Evolutionary conservation across 1,284 basidiomycete genomes (phyloP).

Genomic region (Chiua sp.): DNA sequence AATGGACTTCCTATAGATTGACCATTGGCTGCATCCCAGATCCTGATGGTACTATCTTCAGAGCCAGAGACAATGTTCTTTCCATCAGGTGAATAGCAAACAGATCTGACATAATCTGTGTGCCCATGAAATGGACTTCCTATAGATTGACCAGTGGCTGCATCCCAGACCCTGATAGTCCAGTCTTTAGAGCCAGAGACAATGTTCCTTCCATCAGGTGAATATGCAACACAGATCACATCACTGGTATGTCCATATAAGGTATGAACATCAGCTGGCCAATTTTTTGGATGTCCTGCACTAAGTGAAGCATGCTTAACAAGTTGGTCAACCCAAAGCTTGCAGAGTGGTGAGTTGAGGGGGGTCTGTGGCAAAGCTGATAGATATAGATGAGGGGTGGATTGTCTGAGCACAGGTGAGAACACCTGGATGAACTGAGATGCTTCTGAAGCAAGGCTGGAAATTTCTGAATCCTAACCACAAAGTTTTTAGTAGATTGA

Average conservation of each 20-base stretch:
- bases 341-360: background rate
- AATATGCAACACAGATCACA: background rate
- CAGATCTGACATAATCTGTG: too few relatives aligned
- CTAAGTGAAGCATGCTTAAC: background rate
- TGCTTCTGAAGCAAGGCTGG: background rate
- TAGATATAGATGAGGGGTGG: background rate
- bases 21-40: too few relatives aligned
- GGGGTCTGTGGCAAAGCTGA: background rate
- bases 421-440: background rate
- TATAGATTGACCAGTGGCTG: too few relatives aligned
- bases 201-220: too few relatives aligned
- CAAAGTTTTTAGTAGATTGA: background rate
- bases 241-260: background rate
- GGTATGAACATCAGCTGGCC: background rate
- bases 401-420: background rate
- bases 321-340: background rate
- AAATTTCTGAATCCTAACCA: background rate
- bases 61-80: too few relatives aligned
- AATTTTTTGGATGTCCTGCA: background rate
- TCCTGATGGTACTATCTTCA: too few relatives aligned
- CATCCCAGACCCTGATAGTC: too few relatives aligned
- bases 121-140: too few relatives aligned
- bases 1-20: too few relatives aligned
- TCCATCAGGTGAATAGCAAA: too few relatives aligned
- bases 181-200: too few relatives aligned